Evolutionary conservation across 371 early-diverging fungal genomes (phyloP).

Genomic region (Massospora cicadina): DNA sequence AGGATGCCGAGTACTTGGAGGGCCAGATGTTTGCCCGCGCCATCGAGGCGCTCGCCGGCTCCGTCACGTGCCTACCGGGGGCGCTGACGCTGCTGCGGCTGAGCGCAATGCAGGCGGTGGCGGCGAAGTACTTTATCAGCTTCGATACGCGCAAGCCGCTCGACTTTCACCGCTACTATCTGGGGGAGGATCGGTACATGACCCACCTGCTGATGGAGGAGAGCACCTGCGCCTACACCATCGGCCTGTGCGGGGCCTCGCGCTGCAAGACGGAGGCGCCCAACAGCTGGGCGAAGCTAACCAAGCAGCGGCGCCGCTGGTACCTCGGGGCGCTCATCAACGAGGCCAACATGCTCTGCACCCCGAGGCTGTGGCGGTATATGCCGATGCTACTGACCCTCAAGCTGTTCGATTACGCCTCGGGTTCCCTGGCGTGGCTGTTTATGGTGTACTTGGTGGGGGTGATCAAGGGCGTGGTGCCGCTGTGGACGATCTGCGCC

Average conservation of each 20-base stretch:
- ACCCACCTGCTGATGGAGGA: constrained; percentile 92
- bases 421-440: not conserved
- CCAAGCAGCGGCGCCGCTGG: constrained; percentile 95
- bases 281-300: constrained; percentile 74
- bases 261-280: constrained; percentile 92
- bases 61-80: not conserved
- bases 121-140: not conserved
- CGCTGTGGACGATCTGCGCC: not conserved
- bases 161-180: not conserved
- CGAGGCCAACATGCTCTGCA: not conserved
- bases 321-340: not conserved
- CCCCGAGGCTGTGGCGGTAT: not conserved
- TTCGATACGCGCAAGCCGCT: not conserved
- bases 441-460: not conserved
- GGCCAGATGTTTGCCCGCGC: not conserved
- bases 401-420: not conserved
- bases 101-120: not conserved
- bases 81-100: not conserved
- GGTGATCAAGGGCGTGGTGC: not conserved
- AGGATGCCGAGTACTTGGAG: not conserved
- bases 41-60: not conserved
- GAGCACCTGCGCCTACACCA: constrained; percentile 87
- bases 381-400: not conserved
- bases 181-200: constrained; percentile 78
- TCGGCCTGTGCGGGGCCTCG: constrained; percentile 87